phyloP scores from a whole-genome alignment of 2,329 filamentous ascomycete genomes.

The Alternaria ethzedia region DNA sequence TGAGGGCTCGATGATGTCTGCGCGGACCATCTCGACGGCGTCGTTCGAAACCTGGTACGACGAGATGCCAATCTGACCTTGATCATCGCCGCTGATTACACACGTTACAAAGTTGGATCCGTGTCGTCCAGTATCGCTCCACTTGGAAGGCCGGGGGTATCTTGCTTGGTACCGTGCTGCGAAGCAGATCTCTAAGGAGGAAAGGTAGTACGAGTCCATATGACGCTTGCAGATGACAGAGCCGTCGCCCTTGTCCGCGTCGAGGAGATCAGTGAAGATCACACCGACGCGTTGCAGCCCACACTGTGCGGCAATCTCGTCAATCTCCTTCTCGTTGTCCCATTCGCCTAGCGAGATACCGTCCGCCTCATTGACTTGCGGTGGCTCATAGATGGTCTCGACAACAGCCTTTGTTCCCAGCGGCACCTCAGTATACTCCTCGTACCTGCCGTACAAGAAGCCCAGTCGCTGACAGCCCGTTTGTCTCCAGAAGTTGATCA shows the following conservation, averaged over 20 bases:
- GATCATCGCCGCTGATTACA: conserved; percentile 89
- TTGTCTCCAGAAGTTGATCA: conserved; percentile 90
- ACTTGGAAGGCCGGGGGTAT: conserved; percentile 89
- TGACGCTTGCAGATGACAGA: conserved; percentile 94
- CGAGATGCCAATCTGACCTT: conserved; percentile 85
- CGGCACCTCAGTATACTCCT: conserved; percentile 90
- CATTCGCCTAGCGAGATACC: conserved; percentile 85
- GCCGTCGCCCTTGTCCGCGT: conserved; percentile 80
- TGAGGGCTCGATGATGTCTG: conserved; percentile 93
- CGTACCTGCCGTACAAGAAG: conserved; percentile 88
- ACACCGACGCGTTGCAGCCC: conserved; percentile 89
- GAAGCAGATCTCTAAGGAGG: conserved; percentile 90
- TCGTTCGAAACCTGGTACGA: conserved; percentile 96
- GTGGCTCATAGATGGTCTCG: conserved; percentile 95
- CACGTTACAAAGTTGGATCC: conserved; percentile 98
- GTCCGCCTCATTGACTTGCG: conserved; percentile 86
- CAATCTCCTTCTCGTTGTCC: conserved; percentile 82
- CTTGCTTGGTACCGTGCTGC: conserved; percentile 86
- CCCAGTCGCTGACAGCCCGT: conserved; percentile 85
- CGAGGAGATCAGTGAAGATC: conserved; percentile 91
- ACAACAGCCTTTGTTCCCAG: conserved; percentile 94
- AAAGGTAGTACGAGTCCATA: conserved; percentile 91
- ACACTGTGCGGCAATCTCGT: conserved; percentile 80
- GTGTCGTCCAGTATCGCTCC: conserved; percentile 93
- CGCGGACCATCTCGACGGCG: conserved; percentile 94